Evolutionary conservation across 768 basidiomycete genomes (phyloP).

Genomic region (Boletales sp.): DNA sequence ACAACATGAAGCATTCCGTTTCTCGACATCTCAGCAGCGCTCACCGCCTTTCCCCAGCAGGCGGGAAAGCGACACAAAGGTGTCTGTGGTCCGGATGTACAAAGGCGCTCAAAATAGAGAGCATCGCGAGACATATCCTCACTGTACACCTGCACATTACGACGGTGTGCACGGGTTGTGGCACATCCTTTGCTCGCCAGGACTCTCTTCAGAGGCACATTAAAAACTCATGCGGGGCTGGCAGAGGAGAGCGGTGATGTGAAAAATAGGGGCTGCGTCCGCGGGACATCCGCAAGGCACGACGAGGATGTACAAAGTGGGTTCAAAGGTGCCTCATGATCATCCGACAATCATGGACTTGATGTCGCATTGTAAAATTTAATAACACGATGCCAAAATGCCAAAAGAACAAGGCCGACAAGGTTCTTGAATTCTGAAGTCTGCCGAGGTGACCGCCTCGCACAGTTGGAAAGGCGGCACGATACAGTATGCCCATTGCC

Average conservation of each 20-base stretch:
- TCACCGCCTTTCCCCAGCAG: constrained; percentile 5
- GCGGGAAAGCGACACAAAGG: constrained; percentile 1
- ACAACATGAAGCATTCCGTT: constrained; percentile 12
- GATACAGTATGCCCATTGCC: no score
- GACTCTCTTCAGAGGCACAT: constrained; percentile 26
- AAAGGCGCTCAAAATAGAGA: constrained; percentile 24
- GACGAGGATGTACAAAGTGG: neutral
- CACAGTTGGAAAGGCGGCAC: no score
- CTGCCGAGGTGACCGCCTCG: no score
- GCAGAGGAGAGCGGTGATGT: neutral
- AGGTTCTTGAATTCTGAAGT: no score
- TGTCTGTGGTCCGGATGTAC: constrained; percentile 20
- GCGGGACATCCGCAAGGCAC: neutral
- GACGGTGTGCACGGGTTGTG: constrained; percentile 14
- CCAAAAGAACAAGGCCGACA: no score
- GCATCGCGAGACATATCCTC: constrained; percentile 21
- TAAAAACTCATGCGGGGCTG: constrained; percentile 13
- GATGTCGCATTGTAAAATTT: no score
- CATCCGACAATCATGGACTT: no score
- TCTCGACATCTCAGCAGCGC: constrained; percentile 3
- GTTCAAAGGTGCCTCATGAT: neutral
- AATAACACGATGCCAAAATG: no score
- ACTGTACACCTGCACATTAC: constrained; percentile 18
- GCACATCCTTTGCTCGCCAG: constrained; percentile 21
- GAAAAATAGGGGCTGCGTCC: neutral